Evolutionary conservation across 768 basidiomycete species (phyloP), one percentile per base, ranked within the genome.

Genomic region (Podaxis carcinomalis): DNA sequence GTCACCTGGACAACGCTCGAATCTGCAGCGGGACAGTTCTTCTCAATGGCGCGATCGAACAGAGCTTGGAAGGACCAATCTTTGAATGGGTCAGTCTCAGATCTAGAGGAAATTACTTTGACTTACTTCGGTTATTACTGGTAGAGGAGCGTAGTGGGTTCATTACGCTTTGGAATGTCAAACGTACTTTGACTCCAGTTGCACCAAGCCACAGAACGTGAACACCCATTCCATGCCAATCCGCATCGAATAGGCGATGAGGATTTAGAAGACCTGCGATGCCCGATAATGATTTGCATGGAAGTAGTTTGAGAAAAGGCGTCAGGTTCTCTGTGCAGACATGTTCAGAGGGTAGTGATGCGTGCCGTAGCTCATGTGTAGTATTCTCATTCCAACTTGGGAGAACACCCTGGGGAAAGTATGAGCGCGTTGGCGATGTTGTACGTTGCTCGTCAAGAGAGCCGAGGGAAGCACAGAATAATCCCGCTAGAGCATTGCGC

Each of bases 321-420:
- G 96, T 98, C 7, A 98, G 77, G 68, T 98, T 98, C 70, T 98
- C 97, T 4, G 96, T 98, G 70, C 96, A 99, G n/a, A 98, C 90
- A 66, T 88, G 80, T 69, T 95, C 92, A 2, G 88, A 91, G 5
- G 90, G 89, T 19, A 90, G 81, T 6, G 84, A 83, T 1, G 90
- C 92, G 66, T 95, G 88, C 62, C 88, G 86, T 25, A 93, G 78
- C 49, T 79, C 76, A 61, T 90, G 82, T 13, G 77, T 74, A 9
- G 70, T 64, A 28, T 52, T 61, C n/a, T 35, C 52, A 23, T 76
- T 72, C 73, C 79, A 78, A 51, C 74, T 70, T 0, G 84, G 84
- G 2, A 87, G 72, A 10, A 76, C 73, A 28, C 88, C 89, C 65
- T 86, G 77, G 11, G 86, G 89, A 23, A 72, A 75, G 72, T 88